Evolutionary conservation across 352 stramenopile species (phyloP).

Genomic region (Pythium rishiriense): DNA sequence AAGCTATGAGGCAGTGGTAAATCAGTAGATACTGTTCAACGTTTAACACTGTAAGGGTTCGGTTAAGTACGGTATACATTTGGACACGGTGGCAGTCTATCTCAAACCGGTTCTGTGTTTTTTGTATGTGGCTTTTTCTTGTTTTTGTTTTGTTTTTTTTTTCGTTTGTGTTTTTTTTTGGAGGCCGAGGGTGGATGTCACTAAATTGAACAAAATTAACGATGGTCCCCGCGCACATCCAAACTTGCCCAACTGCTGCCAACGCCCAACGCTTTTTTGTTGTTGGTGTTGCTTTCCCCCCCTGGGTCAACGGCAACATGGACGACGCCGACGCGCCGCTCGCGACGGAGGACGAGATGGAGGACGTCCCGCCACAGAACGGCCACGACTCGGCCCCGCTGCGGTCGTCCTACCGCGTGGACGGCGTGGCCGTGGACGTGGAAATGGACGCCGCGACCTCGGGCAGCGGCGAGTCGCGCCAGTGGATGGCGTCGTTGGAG

Average conservation of each 20-base stretch:
- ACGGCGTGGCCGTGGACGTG: constrained; percentile 41
- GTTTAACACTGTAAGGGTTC: neutral
- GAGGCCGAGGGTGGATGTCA: neutral
- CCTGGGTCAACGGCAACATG: too few species aligned
- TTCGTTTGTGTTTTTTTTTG: neutral
- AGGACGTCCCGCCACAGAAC: constrained; percentile 19
- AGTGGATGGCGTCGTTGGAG: constrained; percentile 73
- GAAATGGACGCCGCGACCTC: constrained; percentile 30
- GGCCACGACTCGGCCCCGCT: neutral
- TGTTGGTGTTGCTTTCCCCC: too few species aligned
- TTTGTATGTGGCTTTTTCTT: too few species aligned
- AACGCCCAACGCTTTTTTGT: constrained; percentile 1
- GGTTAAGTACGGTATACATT: neutral
- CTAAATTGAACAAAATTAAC: neutral
- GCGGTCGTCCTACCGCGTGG: constrained; percentile 29
- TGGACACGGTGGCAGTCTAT: neutral
- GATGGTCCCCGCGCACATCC: too few species aligned
- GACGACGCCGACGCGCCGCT: constrained; percentile 27
- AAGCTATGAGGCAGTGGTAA: neutral
- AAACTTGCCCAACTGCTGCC: neutral
- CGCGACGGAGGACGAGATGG: constrained; percentile 24
- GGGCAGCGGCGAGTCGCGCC: constrained; percentile 54
- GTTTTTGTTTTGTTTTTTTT: too few species aligned
- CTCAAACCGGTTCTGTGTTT: too few species aligned
- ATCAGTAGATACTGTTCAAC: neutral